A percentile compares a stretch with the other conserved stretches of the same genome.
Evolutionary conservation across 176 grass and related monocot species (phyloP).

Genomic region (Ensete glaucum): DNA sequence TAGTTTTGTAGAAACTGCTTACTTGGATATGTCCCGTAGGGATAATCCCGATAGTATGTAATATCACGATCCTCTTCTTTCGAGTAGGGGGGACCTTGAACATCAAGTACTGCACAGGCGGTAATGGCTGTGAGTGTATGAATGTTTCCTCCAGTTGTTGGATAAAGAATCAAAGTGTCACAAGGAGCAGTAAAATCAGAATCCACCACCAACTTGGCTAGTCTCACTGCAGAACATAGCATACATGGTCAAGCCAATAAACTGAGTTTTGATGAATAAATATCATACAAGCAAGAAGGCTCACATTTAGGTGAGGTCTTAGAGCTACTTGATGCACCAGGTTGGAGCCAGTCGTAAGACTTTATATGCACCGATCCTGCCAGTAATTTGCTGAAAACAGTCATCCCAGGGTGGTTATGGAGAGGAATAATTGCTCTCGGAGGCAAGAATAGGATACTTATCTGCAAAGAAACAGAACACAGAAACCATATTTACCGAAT

Average conservation of each 20-base stretch:
- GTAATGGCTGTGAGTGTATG: constrained; percentile 56
- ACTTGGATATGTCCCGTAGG: constrained; percentile 7
- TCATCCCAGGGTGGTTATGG: constrained; percentile 94
- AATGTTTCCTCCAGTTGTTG: constrained; percentile 73
- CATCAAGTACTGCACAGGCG: constrained; percentile 51
- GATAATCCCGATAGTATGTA: constrained; percentile 59
- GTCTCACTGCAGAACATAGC: constrained; percentile 35
- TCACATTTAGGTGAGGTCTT: constrained; percentile 23
- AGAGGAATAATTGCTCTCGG: constrained; percentile 69
- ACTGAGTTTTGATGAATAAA: neutral
- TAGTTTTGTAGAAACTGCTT: neutral
- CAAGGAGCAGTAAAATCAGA: constrained; percentile 56
- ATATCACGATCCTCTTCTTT: constrained; percentile 66
- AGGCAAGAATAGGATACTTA: constrained; percentile 79
- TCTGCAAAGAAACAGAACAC: constrained; percentile 29
- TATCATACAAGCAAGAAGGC: neutral
- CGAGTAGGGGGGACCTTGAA: constrained; percentile 79
- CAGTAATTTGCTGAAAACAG: constrained; percentile 77
- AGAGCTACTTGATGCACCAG: neutral
- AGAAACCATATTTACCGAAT: neutral
- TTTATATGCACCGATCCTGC: constrained; percentile 70
- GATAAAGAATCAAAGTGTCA: constrained; percentile 66
- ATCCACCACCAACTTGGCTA: constrained; percentile 52
- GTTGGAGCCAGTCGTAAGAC: constrained; percentile 72
- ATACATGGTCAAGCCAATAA: neutral